phyloP scores from a whole-genome alignment of 441 rosid genomes.

The Gossypium davidsonii region DNA sequence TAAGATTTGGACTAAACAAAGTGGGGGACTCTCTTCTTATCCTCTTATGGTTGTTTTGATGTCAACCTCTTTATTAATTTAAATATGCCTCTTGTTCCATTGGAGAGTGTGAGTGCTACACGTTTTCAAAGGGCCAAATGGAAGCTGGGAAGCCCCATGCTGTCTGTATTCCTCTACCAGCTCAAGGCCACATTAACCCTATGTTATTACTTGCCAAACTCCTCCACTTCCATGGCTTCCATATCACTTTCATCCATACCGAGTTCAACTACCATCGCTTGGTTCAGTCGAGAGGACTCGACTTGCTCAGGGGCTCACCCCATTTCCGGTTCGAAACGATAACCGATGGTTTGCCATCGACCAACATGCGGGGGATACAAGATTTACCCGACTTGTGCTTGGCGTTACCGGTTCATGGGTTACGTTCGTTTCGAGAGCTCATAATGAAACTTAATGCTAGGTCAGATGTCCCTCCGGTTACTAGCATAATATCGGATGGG shows the following conservation, averaged over 20 bases:
- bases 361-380: not conserved
- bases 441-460: conserved; percentile 11
- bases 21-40: too few species aligned
- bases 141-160: conserved; percentile 19
- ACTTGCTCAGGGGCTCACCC: not conserved
- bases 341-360: conserved; percentile 4
- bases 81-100: not conserved
- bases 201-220: conserved; percentile 18
- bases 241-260: conserved; percentile 22
- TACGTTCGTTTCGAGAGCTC: conserved; percentile 13
- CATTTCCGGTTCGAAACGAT: conserved; percentile 16
- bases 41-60: not conserved
- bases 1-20: not conserved
- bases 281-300: not conserved
- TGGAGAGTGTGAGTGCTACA: conserved; percentile 1
- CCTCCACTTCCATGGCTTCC: conserved; percentile 23
- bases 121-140: conserved; percentile 1
- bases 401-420: not conserved
- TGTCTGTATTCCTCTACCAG: conserved; percentile 20
- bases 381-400: conserved; percentile 5
- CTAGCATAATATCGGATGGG: conserved; percentile 14
- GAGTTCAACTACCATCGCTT: conserved; percentile 18
- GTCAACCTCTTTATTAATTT: not conserved
- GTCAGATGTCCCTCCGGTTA: conserved; percentile 5
- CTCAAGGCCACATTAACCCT: conserved; percentile 28